Conservation (phyloP, 2,329 filamentous ascomycete species). For the Metarhizium humberi region DNA sequence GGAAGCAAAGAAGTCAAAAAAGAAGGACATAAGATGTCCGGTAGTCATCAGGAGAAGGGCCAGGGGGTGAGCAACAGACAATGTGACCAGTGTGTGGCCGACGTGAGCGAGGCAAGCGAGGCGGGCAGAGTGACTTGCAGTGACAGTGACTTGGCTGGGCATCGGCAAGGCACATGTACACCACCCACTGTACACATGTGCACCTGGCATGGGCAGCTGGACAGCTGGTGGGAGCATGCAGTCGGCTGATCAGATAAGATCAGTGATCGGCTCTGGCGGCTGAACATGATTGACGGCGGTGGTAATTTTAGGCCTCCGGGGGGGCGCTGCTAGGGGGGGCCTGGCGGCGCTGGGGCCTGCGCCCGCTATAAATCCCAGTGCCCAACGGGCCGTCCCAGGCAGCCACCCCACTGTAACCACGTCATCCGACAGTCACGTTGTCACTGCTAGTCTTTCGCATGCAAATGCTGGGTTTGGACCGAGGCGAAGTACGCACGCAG, state of each 20-base stretch:
- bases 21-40: background rate
- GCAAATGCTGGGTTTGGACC: too few relatives aligned
- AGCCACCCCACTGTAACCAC: background rate
- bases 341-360: background rate
- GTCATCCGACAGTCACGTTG: background rate
- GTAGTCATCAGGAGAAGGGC: background rate
- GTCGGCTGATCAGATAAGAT: background rate
- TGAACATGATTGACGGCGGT: background rate
- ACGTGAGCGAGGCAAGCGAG: too few relatives aligned
- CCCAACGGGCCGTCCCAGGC: background rate
- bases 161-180: background rate
- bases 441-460: too few relatives aligned
- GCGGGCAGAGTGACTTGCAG: background rate
- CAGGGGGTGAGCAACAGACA: background rate
- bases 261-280: background rate
- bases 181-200: too few relatives aligned
- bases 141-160: background rate
- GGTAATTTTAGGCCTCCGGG: background rate
- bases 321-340: background rate
- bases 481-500: too few relatives aligned
- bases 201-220: background rate
- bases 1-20: background rate
- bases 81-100: background rate
- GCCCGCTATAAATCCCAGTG: background rate
- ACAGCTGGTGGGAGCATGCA: background rate